Conservation (phyloP, 768 basidiomycete genomes). For the Polyporus arcularius region DNA sequence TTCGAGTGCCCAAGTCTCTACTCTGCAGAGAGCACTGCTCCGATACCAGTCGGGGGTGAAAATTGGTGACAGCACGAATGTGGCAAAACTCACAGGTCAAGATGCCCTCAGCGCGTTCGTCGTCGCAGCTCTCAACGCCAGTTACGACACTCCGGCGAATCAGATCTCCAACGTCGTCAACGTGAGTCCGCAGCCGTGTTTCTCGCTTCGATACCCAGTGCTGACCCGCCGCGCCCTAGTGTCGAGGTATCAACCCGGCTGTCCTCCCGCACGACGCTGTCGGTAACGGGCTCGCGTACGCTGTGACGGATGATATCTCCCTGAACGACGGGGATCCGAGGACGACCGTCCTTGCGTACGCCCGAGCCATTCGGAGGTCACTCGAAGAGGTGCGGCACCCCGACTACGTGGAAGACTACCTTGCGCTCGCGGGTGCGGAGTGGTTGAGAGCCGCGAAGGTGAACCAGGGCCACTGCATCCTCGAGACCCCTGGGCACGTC, state of each 20-base stretch:
- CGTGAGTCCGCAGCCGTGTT: background rate
- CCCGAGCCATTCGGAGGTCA: background rate
- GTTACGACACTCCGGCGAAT: background rate
- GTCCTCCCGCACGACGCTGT: background rate
- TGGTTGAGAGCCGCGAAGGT: background rate
- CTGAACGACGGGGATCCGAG: background rate
- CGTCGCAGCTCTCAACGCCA: background rate
- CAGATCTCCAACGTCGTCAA: background rate
- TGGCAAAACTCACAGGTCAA: background rate
- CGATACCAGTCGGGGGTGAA: background rate
- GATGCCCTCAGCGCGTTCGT: background rate
- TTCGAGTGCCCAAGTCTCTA: background rate
- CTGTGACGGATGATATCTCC: background rate
- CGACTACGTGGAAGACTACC: background rate
- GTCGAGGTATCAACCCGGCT: background rate
- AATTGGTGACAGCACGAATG: background rate
- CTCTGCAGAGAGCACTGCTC: background rate
- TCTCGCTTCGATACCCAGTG: background rate
- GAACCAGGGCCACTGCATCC: background rate
- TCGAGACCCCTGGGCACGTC: background rate
- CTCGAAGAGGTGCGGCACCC: background rate
- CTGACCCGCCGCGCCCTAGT: background rate
- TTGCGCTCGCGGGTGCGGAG: background rate
- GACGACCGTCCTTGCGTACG: background rate
- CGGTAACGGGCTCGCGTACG: background rate